Evolutionary conservation across 192 early-diverging fungal species (phyloP).

Genomic region (Podila minutissima): DNA sequence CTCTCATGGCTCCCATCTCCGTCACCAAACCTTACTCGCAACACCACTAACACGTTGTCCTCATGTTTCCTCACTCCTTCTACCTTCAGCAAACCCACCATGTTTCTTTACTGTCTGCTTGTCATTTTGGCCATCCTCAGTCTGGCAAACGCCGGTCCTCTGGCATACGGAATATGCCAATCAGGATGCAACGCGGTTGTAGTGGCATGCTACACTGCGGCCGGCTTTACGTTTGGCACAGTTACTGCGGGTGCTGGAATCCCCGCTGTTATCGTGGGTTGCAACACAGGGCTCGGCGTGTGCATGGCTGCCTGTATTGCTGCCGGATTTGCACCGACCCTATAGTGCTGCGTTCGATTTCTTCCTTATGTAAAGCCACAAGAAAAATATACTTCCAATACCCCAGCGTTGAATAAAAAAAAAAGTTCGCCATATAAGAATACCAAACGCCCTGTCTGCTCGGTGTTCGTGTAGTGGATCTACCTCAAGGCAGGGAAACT

Average conservation of each 20-base stretch:
- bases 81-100: too few relatives aligned
- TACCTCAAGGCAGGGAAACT: too few relatives aligned
- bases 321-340: constrained; percentile 14
- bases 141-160: constrained; percentile 8
- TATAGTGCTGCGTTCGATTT: not conserved
- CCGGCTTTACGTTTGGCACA: constrained; percentile 12
- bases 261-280: constrained; percentile 6
- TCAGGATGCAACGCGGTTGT: constrained; percentile 22
- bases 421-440: too few relatives aligned
- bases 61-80: too few relatives aligned
- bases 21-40: too few relatives aligned
- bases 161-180: constrained; percentile 31
- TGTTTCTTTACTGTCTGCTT: not conserved
- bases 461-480: too few relatives aligned
- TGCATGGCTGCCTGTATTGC: constrained; percentile 20
- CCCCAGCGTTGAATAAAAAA: too few relatives aligned
- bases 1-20: too few relatives aligned
- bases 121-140: constrained; percentile 4
- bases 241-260: constrained; percentile 19
- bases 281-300: constrained; percentile 10
- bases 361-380: too few relatives aligned
- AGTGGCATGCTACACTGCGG: constrained; percentile 17
- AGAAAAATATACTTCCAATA: too few relatives aligned
- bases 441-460: too few relatives aligned
- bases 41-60: too few relatives aligned